These are phyloP conservation scores for Silene latifolia DNA, from an alignment of 148 eudicot genomes.

Conservation along the genomic window DNA sequence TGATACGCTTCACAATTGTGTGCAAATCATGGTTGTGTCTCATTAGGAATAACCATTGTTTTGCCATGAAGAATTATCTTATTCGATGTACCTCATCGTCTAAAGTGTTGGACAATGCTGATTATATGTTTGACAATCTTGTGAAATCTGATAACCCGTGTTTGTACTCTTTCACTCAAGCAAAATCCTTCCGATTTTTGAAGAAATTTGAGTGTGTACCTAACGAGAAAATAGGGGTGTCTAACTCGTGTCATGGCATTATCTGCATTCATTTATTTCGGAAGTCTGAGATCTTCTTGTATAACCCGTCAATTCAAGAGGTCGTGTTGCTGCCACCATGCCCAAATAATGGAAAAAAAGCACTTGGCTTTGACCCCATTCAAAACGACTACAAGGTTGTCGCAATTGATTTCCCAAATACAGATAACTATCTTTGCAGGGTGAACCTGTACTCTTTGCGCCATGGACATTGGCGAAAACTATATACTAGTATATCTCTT, in stretches of 20 bases:
- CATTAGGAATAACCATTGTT: background rate
- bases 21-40: conserved; percentile 1
- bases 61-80: background rate
- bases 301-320: conserved; percentile 15
- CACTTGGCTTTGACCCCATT: background rate
- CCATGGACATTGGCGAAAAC: conserved; percentile 1
- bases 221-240: background rate
- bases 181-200: background rate
- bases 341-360: too few relatives aligned
- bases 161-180: background rate
- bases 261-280: background rate
- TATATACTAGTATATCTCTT: background rate
- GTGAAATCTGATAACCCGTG: background rate
- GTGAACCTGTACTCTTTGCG: background rate
- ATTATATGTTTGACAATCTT: background rate
- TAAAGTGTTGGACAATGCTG: background rate
- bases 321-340: background rate
- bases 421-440: background rate
- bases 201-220: background rate
- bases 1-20: background rate
- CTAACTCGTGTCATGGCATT: conserved; percentile 13
- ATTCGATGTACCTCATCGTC: background rate
- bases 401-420: background rate
- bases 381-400: conserved; percentile 13
- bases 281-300: background rate